phyloP scores from a whole-genome alignment of 495 filamentous ascomycete genomes.

The Talaromyces proteolyticus region DNA sequence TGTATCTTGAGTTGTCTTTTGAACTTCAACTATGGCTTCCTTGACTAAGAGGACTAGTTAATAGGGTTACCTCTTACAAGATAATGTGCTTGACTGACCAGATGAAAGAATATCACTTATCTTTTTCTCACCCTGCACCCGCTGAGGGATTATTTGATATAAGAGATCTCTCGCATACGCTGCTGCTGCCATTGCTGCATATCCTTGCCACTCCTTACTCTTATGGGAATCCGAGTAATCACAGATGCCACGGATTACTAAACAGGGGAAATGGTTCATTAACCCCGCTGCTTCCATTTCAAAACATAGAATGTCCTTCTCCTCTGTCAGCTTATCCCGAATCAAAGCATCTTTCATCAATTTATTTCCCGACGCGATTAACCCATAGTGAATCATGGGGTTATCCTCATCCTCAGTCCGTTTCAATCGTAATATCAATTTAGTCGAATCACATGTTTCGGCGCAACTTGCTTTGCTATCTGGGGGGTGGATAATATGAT shows the following conservation, averaged over 20 bases:
- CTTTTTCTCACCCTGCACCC: conserved; percentile 4
- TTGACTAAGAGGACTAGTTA: too few relatives aligned
- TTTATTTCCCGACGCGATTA: conserved; percentile 13
- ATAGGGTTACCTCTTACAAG: too few relatives aligned
- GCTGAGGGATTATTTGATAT: not conserved
- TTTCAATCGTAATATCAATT: not conserved
- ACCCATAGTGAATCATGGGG: conserved; percentile 11
- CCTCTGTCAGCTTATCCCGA: conserved; percentile 15
- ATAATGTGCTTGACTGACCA: too few relatives aligned
- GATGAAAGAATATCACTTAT: too few relatives aligned
- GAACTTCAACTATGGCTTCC: too few relatives aligned
- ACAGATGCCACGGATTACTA: conserved; percentile 24
- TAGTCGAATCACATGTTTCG: conserved; percentile 12
- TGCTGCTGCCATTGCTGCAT: conserved; percentile 23
- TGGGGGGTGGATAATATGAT: conserved; percentile 13
- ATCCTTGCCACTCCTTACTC: conserved; percentile 23
- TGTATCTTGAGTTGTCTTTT: too few relatives aligned
- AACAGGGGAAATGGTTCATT: conserved; percentile 21
- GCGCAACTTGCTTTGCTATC: conserved; percentile 14
- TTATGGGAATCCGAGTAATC: conserved; percentile 28
- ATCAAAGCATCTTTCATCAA: conserved; percentile 12
- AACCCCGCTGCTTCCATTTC: conserved; percentile 27
- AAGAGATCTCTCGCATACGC: conserved; percentile 12
- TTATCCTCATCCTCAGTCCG: not conserved
- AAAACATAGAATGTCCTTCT: conserved; percentile 21